phyloP scores from a whole-genome alignment of 208 protist genomes.

The Trichomonas gallinae region DNA sequence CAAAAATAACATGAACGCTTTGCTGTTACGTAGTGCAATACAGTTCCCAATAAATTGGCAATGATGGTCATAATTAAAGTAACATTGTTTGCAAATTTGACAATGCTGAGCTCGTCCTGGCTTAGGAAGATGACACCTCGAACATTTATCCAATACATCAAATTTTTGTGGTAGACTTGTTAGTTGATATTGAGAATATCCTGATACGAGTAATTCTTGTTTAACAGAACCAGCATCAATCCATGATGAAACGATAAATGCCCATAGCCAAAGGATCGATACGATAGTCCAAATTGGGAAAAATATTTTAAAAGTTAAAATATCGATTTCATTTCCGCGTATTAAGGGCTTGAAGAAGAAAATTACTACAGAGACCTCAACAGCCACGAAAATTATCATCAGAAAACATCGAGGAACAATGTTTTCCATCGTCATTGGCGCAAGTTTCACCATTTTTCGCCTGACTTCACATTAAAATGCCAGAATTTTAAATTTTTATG shows the following conservation, averaged over 20 bases:
- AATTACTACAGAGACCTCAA: not conserved
- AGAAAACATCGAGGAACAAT: not conserved
- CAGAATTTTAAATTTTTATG: no score
- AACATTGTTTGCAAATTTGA: not conserved
- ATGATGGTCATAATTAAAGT: not conserved
- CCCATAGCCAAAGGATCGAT: not conserved
- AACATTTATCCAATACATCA: not conserved
- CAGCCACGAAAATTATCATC: not conserved
- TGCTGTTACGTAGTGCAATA: not conserved
- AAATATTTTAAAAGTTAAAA: not conserved
- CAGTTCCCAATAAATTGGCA: not conserved
- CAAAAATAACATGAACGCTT: not conserved
- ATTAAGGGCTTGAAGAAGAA: not conserved
- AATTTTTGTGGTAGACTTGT: not conserved
- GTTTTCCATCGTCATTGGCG: not conserved
- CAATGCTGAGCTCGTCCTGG: not conserved
- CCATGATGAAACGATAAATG: not conserved
- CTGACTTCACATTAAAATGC: no score
- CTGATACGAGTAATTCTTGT: not conserved
- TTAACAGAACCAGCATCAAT: not conserved
- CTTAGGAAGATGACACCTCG: not conserved
- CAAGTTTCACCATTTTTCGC: not conserved
- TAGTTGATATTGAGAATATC: not conserved
- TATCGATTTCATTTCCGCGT: no score
- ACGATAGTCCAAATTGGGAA: not conserved